A percentile compares a stretch with the other conserved stretches of the same genome.
These are phyloP conservation scores for Thinopyrum elongatum DNA, from an alignment of 176 grass and related monocot species.

Conservation along the genomic window DNA sequence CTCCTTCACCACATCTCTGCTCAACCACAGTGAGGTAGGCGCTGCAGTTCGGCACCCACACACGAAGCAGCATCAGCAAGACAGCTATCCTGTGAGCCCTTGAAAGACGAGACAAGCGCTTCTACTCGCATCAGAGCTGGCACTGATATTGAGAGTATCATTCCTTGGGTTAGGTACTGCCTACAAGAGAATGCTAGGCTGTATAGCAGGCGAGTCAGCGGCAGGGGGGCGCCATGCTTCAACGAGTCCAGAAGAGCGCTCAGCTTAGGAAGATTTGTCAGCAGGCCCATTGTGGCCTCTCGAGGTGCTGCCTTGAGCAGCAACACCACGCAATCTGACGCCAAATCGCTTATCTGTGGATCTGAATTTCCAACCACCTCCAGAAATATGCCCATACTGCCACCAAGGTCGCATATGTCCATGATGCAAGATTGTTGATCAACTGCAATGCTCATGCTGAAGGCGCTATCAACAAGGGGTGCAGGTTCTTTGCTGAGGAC, in stretches of 20 bases:
- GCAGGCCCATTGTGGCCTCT: constrained; percentile 75
- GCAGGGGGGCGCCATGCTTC: constrained; percentile 46
- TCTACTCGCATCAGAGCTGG: constrained; percentile 76
- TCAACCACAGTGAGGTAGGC: constrained; percentile 80
- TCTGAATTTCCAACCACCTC: constrained; percentile 60
- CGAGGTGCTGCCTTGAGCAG: constrained; percentile 76
- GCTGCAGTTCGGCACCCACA: constrained; percentile 64
- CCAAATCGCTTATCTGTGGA: constrained; percentile 72
- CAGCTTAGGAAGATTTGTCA: constrained; percentile 80
- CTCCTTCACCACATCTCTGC: constrained; percentile 13
- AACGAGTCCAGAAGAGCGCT: constrained; percentile 50
- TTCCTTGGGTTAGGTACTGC: constrained; percentile 85
- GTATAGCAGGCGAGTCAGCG: constrained; percentile 72
- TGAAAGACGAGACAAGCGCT: constrained; percentile 56
- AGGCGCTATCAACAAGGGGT: constrained; percentile 69
- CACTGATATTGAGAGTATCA: constrained; percentile 87
- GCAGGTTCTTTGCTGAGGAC: constrained; percentile 79
- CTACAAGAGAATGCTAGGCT: constrained; percentile 76
- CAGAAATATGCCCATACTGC: constrained; percentile 80
- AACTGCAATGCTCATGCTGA: constrained; percentile 90
- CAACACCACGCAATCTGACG: constrained; percentile 77
- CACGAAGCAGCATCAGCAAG: constrained; percentile 64
- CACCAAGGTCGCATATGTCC: constrained; percentile 86
- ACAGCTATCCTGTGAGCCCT: constrained; percentile 47
- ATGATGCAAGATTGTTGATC: constrained; percentile 78